Evolutionary conservation across 225 moss, liverwort and hornwort species (phyloP).

Genomic region (Neckera pumila): DNA sequence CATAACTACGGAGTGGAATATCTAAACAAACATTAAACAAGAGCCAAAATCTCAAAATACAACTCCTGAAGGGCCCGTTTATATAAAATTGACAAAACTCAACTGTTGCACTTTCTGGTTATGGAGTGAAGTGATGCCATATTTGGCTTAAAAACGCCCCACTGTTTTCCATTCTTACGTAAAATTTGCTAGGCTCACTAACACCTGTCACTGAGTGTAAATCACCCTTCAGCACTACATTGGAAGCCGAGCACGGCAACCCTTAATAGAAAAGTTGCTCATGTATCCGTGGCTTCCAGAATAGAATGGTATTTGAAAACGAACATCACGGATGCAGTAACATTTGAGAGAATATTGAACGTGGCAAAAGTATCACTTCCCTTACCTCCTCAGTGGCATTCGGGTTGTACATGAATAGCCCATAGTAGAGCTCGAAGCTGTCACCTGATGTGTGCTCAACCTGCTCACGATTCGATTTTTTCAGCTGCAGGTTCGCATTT

Average conservation of each 20-base stretch:
- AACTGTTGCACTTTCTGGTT: not conserved
- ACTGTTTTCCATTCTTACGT: not conserved
- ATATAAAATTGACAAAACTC: not conserved
- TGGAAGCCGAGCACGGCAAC: not conserved
- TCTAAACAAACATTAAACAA: not conserved
- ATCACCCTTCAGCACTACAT: not conserved
- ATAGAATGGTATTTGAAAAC: not conserved
- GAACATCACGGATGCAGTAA: not conserved
- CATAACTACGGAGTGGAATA: not conserved
- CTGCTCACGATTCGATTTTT: conserved; percentile 28
- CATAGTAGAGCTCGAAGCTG: conserved; percentile 98
- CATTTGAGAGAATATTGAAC: not conserved
- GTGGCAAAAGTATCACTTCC: not conserved
- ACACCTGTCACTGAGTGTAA: not conserved
- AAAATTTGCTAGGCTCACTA: not conserved
- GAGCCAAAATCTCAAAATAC: not conserved
- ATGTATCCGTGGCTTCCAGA: not conserved
- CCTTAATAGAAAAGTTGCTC: not conserved
- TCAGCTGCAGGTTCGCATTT: conserved; percentile 1
- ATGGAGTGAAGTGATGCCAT: not conserved
- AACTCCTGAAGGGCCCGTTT: not conserved
- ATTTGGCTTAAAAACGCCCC: not conserved
- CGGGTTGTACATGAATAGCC: conserved; percentile 89
- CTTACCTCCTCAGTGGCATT: conserved; percentile 92
- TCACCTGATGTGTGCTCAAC: conserved; percentile 82